phyloP scores from a whole-genome alignment of 1,139 yeast species.

The Torulaspora pretoriensis region DNA sequence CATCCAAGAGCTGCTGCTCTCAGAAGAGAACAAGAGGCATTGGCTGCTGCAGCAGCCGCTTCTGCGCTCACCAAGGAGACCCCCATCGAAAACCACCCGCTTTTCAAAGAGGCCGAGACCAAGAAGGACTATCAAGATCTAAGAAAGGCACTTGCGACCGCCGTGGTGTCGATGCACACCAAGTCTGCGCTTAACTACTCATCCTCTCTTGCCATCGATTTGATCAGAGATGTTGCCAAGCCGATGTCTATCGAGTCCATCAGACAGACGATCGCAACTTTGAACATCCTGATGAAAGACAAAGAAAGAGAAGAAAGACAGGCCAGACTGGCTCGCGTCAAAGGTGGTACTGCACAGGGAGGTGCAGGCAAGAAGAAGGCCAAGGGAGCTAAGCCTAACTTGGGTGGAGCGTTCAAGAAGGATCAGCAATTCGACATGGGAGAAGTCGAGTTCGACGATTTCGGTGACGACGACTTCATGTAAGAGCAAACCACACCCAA shows the following conservation, averaged over 20 bases:
- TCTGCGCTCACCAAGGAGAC: slow-evolving; percentile 53
- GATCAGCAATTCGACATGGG: slow-evolving; percentile 62
- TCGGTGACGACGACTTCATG: slow-evolving; percentile 87
- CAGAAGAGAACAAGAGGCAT: slow-evolving; percentile 50
- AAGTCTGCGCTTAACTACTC: slow-evolving; percentile 65
- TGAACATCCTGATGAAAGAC: slow-evolving; percentile 75
- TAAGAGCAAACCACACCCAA: slow-evolving; percentile 36
- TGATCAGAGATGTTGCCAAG: slow-evolving; percentile 75
- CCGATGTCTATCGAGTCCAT: slow-evolving; percentile 80
- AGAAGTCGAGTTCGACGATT: slow-evolving; percentile 50
- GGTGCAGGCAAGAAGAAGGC: slow-evolving; percentile 96
- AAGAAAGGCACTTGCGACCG: slow-evolving; percentile 70
- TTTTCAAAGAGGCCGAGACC: slow-evolving; percentile 68
- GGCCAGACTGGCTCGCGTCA: slow-evolving; percentile 67
- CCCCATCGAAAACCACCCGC: slow-evolving; percentile 67
- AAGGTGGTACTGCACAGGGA: slow-evolving; percentile 81
- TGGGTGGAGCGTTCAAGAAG: slow-evolving; percentile 73
- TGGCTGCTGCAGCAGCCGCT: slow-evolving; percentile 39
- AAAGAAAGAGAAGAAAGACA: slow-evolving; percentile 88
- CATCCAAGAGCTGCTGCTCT: slow-evolving; percentile 62
- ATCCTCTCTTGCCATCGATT: slow-evolving; percentile 74
- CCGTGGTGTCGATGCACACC: slow-evolving; percentile 59
- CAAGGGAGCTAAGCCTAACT: slow-evolving; percentile 70
- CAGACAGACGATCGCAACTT: slow-evolving; percentile 80
- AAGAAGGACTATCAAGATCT: slow-evolving; percentile 80